Evolutionary conservation across 2,329 filamentous ascomycete genomes (phyloP), one percentile per base, ranked within the genome.

Genomic region (Xylaria sp.): DNA sequence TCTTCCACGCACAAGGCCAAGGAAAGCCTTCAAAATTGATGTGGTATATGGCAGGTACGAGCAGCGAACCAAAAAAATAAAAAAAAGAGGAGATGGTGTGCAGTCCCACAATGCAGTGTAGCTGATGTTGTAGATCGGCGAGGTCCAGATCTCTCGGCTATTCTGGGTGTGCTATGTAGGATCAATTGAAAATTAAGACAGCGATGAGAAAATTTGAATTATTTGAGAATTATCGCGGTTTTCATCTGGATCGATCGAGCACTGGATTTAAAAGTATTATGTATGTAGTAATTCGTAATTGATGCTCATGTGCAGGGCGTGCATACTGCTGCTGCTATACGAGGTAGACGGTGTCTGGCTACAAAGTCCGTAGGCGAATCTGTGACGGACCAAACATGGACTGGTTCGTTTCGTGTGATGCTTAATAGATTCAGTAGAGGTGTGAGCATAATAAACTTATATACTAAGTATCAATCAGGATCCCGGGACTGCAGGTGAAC

Each of bases 101-200:
- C 33, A 63, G 61, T 70, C 61, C 69, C 61, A 71, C 67, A 62
- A 46, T 36, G 36, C 26, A 58, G 60, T 36, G 36, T 33, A 63
- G 60, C 64, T 65, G 48, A 40, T 42, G 59, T 46, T 63, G 36
- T 54, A 42, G 61, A 31, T 64, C 59, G 13, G 57, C 38, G 63
- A 46, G 67, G 64, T 63, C 67, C 62, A 71, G 69, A 65, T 68
- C 62, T 69, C 57, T 71, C 67, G 67, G 65, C 62, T 70, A 71
- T 66, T 65, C 51, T 49, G 46, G 54, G 49, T 38, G 63, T 33
- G 9, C 33, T 33, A 33, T 10, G 33, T 17, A 64, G 60, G 59
- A 57, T 63, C 57, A 59, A 48, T 59, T 64, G 53, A 56, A 56
- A 65, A 59, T 64, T 40, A n/a, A 56, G 57, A 61, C 5, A n/a